These are phyloP conservation scores for Fusarium sulawesiense DNA, from an alignment of 2,329 filamentous ascomycete species.

Conservation along the genomic window DNA sequence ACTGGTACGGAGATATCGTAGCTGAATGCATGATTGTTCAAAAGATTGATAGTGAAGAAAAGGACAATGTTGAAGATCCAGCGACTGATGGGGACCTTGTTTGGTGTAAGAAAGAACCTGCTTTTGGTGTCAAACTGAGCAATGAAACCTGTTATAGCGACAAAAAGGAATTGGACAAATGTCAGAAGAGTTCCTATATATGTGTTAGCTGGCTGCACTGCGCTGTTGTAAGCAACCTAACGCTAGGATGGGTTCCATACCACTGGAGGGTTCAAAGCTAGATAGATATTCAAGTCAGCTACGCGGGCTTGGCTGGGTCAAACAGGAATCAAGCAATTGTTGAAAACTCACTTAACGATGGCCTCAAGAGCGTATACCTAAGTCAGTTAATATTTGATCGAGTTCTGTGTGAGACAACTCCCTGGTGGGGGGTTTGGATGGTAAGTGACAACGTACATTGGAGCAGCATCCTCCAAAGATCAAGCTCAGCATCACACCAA, in stretches of 20 bases:
- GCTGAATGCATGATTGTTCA: constrained; percentile 98
- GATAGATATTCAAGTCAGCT: constrained; percentile 26
- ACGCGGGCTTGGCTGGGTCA: not conserved
- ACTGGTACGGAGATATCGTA: constrained; percentile 97
- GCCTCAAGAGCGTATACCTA: constrained; percentile 96
- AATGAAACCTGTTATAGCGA: constrained; percentile 80
- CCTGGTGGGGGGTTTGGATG: not conserved
- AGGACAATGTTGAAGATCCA: constrained; percentile 91
- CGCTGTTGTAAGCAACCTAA: not conserved
- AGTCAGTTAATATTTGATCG: constrained; percentile 35
- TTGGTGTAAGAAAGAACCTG: constrained; percentile 79
- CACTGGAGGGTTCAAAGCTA: constrained; percentile 85
- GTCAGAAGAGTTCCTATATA: constrained; percentile 80
- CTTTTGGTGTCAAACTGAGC: constrained; percentile 77
- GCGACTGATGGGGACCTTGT: constrained; percentile 82
- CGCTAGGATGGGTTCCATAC: constrained; percentile 56
- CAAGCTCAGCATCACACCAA: constrained; percentile 77
- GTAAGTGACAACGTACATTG: constrained; percentile 70
- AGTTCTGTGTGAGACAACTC: constrained; percentile 15
- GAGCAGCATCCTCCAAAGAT: constrained; percentile 98
- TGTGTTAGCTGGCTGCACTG: constrained; percentile 30
- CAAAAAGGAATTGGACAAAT: constrained; percentile 89
- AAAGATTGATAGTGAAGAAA: constrained; percentile 92
- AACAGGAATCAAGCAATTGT: not conserved
- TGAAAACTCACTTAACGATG: constrained; percentile 81